Conservation (phyloP, 306 rosid species). For the Rosa lucieae region DNA sequence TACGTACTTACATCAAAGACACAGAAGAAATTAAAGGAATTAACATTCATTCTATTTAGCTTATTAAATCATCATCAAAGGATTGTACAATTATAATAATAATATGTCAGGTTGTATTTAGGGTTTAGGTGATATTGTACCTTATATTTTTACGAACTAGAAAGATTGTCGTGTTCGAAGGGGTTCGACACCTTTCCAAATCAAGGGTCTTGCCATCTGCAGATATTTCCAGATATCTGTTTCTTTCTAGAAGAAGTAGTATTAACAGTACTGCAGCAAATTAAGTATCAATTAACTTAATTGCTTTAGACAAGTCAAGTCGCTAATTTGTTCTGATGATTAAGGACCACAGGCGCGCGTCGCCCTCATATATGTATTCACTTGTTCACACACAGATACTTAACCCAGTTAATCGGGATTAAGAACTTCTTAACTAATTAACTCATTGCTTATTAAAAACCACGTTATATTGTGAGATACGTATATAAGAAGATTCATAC, state of each 20-base stretch:
- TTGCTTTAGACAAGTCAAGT: background rate
- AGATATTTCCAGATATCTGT: background rate
- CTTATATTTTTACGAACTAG: background rate
- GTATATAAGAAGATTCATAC: background rate
- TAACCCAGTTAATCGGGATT: background rate
- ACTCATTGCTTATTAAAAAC: background rate
- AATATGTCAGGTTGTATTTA: background rate
- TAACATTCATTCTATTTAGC: too few relatives aligned
- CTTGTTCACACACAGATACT: background rate
- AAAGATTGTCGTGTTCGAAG: background rate
- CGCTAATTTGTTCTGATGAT: background rate
- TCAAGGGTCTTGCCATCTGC: background rate
- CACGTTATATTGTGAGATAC: background rate
- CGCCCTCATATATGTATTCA: background rate
- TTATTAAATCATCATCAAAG: background rate
- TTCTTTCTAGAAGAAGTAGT: background rate
- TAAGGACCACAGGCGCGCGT: too few relatives aligned
- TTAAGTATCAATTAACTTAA: background rate
- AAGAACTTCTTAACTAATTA: background rate
- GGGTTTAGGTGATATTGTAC: background rate
- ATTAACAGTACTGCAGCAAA: too few relatives aligned
- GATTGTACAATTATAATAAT: background rate
- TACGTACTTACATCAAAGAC: too few relatives aligned
- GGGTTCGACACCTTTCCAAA: background rate
- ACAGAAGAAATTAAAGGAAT: too few relatives aligned